Percentiles rank a stretch among this genome's conserved stretches.
Conservation (phyloP, 306 rosid species). For the Cicer bijugum region DNA sequence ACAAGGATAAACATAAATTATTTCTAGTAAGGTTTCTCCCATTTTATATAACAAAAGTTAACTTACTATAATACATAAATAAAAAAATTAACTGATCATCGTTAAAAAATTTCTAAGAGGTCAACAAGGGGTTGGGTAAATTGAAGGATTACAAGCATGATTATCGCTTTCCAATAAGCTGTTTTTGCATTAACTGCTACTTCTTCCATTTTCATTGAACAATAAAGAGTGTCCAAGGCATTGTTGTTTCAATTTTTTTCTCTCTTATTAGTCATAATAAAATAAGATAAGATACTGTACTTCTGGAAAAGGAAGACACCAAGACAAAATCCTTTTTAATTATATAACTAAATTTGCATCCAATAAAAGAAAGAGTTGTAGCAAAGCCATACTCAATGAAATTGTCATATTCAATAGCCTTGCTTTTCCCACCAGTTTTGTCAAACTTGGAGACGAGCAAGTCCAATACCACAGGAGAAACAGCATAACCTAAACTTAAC, state of each 20-base stretch:
- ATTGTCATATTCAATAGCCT: conserved; percentile 90
- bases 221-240: neutral
- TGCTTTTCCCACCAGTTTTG: conserved; percentile 79
- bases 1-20: conserved; percentile 17
- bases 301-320: neutral
- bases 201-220: neutral
- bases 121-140: neutral
- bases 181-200: neutral
- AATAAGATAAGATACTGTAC: neutral
- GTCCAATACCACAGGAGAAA: conserved; percentile 78
- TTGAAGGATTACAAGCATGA: neutral
- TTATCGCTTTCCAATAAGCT: neutral
- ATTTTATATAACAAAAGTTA: neutral
- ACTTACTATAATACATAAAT: conserved; percentile 15
- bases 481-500: conserved; percentile 79
- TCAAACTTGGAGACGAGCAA: conserved; percentile 92
- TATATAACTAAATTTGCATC: neutral
- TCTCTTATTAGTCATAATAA: neutral
- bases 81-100: neutral
- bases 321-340: neutral
- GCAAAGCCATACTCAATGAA: conserved; percentile 76
- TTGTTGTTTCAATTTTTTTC: neutral
- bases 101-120: neutral
- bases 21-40: conserved; percentile 14
- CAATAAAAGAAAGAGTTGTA: conserved; percentile 15